Evolutionary conservation across 805 yeast species (phyloP).

Genomic region (Candida ortonii): DNA sequence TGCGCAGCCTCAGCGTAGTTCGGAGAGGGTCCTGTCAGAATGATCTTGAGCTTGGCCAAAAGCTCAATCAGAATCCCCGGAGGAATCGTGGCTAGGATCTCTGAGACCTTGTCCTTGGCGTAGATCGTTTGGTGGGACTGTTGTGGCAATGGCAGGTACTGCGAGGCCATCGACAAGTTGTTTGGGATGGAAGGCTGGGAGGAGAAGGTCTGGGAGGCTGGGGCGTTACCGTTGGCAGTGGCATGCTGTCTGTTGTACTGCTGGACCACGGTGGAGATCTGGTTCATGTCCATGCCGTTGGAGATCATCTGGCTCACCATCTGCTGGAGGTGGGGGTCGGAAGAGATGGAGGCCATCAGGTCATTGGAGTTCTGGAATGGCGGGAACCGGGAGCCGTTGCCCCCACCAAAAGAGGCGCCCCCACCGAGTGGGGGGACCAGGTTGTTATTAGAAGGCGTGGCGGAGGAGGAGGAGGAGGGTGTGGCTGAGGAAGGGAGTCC

Average conservation of each 20-base stretch:
- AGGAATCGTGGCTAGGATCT: constrained; percentile 60
- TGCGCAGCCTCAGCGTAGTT: constrained; percentile 50
- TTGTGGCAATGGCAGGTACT: constrained; percentile 50
- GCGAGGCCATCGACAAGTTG: constrained; percentile 51
- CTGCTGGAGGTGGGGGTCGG: constrained; percentile 33
- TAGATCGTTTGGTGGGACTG: constrained; percentile 32
- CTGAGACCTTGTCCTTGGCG: constrained; percentile 56
- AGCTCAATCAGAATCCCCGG: constrained; percentile 71
- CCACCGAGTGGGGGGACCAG: constrained; percentile 3
- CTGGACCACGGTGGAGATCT: constrained; percentile 29
- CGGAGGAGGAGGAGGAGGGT: constrained; percentile 16
- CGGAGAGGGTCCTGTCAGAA: constrained; percentile 50
- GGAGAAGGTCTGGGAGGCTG: constrained; percentile 11
- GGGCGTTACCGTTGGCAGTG: constrained; percentile 12
- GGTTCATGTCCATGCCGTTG: constrained; percentile 35
- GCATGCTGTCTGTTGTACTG: constrained; percentile 27
- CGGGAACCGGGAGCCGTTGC: constrained; percentile 15
- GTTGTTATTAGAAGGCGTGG: constrained; percentile 12
- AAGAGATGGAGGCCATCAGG: constrained; percentile 24
- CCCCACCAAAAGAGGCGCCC: constrained; percentile 15
- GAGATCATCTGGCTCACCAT: constrained; percentile 36
- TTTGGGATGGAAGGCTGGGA: constrained; percentile 37
- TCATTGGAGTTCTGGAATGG: constrained; percentile 18
- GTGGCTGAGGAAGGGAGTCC: constrained; percentile 15
- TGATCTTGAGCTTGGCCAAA: constrained; percentile 60